phyloP scores from a whole-genome alignment of 345 rosid species.

The Moricandia moricandioides region DNA sequence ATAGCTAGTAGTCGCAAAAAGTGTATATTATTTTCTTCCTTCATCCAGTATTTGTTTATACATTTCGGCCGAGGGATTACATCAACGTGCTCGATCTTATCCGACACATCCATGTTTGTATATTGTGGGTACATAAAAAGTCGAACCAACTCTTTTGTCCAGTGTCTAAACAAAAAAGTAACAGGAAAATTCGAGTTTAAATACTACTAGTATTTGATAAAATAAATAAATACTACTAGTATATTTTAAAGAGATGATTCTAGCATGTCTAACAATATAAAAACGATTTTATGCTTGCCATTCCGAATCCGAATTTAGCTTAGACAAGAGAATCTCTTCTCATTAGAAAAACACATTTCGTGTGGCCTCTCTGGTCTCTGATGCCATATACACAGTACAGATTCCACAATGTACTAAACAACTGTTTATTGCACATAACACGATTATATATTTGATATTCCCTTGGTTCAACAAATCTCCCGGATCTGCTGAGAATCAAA shows the following conservation, averaged over 20 bases:
- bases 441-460: neutral
- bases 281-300: neutral
- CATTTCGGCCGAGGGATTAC: constrained; percentile 22
- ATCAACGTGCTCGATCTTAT: constrained; percentile 13
- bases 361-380: neutral
- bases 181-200: neutral
- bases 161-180: neutral
- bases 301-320: neutral
- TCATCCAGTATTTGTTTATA: constrained; percentile 1
- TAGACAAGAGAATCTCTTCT: neutral
- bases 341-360: neutral
- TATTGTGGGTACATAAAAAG: neutral
- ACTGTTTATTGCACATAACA: neutral
- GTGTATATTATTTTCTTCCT: neutral
- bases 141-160: neutral
- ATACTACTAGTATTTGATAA: no score
- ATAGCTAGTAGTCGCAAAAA: constrained; percentile 12
- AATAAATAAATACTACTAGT: no score
- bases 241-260: neutral
- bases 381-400: neutral
- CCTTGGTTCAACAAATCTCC: constrained; percentile 1
- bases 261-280: neutral
- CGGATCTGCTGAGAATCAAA: constrained; percentile 16
- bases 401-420: neutral
- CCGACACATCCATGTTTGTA: constrained; percentile 20